Evolutionary conservation across 106 monocot genomes (phyloP).

Genomic region (Cymbidium sinense): DNA sequence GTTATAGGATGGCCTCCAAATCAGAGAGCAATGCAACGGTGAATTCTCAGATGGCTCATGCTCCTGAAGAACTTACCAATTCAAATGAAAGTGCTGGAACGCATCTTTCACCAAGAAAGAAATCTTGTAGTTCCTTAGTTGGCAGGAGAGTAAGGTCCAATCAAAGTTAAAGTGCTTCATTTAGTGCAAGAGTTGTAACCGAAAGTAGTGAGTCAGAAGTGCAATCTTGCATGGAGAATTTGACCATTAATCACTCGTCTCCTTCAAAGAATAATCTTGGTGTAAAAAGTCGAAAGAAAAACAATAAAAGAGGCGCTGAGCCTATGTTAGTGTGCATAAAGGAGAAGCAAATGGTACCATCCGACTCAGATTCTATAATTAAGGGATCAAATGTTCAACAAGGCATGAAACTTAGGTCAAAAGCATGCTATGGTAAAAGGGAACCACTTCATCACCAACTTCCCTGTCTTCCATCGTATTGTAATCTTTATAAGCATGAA

Average conservation of each 20-base stretch:
- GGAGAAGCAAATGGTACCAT: constrained; percentile 50
- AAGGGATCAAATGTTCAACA: constrained; percentile 32
- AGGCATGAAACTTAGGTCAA: constrained; percentile 57
- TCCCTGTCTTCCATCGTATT: too few species aligned
- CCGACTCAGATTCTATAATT: constrained; percentile 65
- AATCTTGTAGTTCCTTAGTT: too few species aligned
- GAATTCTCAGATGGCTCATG: constrained; percentile 25
- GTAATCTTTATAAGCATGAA: too few species aligned
- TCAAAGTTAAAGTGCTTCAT: too few species aligned
- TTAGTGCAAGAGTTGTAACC: too few species aligned
- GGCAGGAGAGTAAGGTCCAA: too few species aligned
- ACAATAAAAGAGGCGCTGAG: constrained; percentile 85
- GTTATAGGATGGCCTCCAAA: too few species aligned
- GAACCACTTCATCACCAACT: constrained; percentile 37
- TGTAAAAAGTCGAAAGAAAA: constrained; percentile 51
- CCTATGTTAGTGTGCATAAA: constrained; percentile 58
- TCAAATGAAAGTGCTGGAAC: constrained; percentile 71
- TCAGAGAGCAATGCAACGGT: too few species aligned
- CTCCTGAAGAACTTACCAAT: constrained; percentile 32
- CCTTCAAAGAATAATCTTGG: constrained; percentile 35
- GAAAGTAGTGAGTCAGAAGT: too few species aligned
- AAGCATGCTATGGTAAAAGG: constrained; percentile 42
- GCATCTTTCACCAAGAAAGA: too few species aligned
- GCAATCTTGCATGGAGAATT: constrained; percentile 22
- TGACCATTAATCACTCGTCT: constrained; percentile 22